Evolutionary conservation across 2,329 filamentous ascomycete species (phyloP).

Genomic region (Helminthosporium solani): DNA sequence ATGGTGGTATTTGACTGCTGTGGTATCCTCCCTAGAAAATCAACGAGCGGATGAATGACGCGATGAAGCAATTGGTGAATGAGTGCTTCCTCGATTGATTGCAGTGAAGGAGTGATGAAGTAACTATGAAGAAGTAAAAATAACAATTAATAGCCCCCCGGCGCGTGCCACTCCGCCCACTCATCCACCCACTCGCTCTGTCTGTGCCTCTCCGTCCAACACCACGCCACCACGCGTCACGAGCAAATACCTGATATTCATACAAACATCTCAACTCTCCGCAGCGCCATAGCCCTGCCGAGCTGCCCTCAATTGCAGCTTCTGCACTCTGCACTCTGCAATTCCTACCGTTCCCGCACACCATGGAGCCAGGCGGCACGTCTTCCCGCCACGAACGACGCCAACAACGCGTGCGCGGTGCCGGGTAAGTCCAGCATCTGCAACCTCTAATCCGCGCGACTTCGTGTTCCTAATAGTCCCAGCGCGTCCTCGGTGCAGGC

Average conservation of each 20-base stretch:
- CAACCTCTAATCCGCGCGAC: constrained; percentile 9
- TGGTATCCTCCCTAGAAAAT: no score
- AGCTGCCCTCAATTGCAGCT: no score
- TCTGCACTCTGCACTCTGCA: neutral
- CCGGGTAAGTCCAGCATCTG: constrained; percentile 57
- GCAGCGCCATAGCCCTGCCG: neutral
- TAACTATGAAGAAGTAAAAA: no score
- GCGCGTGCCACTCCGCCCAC: neutral
- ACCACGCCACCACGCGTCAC: neutral
- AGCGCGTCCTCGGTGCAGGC: constrained; percentile 52
- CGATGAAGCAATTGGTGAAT: no score
- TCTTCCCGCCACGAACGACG: constrained; percentile 52
- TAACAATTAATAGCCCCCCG: neutral
- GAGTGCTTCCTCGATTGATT: no score
- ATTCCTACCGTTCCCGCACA: constrained; percentile 9
- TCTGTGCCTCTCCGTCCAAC: no score
- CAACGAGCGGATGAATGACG: no score
- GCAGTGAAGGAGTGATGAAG: no score
- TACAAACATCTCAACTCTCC: neutral
- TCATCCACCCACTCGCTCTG: neutral
- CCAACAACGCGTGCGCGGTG: constrained; percentile 59
- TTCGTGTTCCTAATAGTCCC: constrained; percentile 21
- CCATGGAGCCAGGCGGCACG: constrained; percentile 41
- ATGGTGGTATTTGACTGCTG: constrained; percentile 40
- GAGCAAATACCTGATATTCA: neutral